These are phyloP conservation scores for Neonectria faginata DNA, from an alignment of 2,329 filamentous ascomycete species.

Conservation along the genomic window DNA sequence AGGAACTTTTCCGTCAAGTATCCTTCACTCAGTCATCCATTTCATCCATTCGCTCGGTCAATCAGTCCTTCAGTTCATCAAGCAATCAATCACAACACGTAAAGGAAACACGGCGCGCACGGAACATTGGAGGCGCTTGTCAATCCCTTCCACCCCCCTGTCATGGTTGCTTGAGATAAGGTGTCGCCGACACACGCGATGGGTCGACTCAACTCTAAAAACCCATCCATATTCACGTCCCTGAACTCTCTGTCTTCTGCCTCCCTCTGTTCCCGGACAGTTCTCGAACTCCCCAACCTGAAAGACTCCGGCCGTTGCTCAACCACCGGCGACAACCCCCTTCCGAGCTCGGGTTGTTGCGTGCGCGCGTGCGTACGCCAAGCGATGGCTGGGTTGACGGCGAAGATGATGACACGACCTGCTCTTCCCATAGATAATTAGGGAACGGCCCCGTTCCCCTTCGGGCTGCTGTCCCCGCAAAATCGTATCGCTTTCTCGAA, in stretches of 20 bases:
- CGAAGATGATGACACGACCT: slow-evolving; percentile 41
- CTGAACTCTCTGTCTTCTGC: slow-evolving; percentile 30
- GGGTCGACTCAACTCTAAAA: slow-evolving; percentile 42
- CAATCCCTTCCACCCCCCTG: slow-evolving; percentile 23
- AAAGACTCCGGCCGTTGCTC: slow-evolving; percentile 2
- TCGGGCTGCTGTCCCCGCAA: slow-evolving; percentile 15
- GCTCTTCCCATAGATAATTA: slow-evolving; percentile 5
- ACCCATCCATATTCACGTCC: slow-evolving; percentile 19
- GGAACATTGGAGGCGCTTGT: slow-evolving; percentile 24
- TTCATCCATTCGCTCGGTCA: neutral
- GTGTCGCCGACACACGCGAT: slow-evolving; percentile 35
- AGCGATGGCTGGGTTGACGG: slow-evolving; percentile 35
- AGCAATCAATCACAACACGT: slow-evolving; percentile 9
- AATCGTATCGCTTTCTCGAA: slow-evolving; percentile 12
- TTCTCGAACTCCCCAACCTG: slow-evolving; percentile 10
- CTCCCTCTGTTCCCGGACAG: slow-evolving; percentile 19
- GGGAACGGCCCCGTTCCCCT: slow-evolving; percentile 21
- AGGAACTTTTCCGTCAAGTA: neutral
- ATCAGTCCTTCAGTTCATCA: neutral
- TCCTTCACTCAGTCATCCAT: neutral
- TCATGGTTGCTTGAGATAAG: slow-evolving; percentile 41
- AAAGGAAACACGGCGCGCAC: slow-evolving; percentile 18
- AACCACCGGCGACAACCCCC: slow-evolving; percentile 8
- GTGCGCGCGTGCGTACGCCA: slow-evolving; percentile 34
- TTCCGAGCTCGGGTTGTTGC: slow-evolving; percentile 1